phyloP scores from a whole-genome alignment of 306 rosid genomes.

The Hippophae gyantsensis region DNA sequence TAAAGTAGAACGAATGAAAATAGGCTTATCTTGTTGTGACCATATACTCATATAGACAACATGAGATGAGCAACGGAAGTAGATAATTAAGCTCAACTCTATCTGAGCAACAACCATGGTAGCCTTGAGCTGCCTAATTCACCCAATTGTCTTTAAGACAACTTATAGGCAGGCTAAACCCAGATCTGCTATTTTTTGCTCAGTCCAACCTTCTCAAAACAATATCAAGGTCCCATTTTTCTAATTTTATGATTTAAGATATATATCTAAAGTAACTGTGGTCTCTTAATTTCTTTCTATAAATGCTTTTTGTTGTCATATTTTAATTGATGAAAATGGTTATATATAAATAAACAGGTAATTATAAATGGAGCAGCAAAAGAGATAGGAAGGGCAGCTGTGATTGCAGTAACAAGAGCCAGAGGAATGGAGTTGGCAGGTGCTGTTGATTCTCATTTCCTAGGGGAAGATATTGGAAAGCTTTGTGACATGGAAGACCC shows the following conservation, averaged over 20 bases:
- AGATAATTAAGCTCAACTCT: neutral
- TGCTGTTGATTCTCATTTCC: slow-evolving; percentile 38
- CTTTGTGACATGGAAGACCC: slow-evolving; percentile 83
- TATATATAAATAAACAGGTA: slow-evolving; percentile 30
- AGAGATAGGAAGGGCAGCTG: slow-evolving; percentile 91
- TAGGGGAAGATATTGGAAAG: slow-evolving; percentile 54
- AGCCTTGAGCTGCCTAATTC: slow-evolving; percentile 50
- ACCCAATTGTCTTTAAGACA: slow-evolving; percentile 23
- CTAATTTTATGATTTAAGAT: neutral
- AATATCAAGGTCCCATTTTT: slow-evolving; percentile 56
- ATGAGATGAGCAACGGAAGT: slow-evolving; percentile 2
- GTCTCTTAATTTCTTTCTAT: no score
- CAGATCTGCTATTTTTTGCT: slow-evolving; percentile 38
- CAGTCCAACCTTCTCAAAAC: slow-evolving; percentile 50
- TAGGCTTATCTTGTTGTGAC: no score
- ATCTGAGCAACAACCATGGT: slow-evolving; percentile 49
- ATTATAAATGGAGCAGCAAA: slow-evolving; percentile 89
- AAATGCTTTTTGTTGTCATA: no score
- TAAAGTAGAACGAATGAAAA: no score
- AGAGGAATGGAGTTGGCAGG: slow-evolving; percentile 60
- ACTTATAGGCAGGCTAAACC: slow-evolving; percentile 18
- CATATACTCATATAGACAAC: slow-evolving; percentile 3
- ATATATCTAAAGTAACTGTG: no score
- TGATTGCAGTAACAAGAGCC: slow-evolving; percentile 67
- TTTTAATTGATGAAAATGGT: neutral